Evolutionary conservation across 1,284 basidiomycete genomes (phyloP).

Genomic region (Athelia psychrophila): DNA sequence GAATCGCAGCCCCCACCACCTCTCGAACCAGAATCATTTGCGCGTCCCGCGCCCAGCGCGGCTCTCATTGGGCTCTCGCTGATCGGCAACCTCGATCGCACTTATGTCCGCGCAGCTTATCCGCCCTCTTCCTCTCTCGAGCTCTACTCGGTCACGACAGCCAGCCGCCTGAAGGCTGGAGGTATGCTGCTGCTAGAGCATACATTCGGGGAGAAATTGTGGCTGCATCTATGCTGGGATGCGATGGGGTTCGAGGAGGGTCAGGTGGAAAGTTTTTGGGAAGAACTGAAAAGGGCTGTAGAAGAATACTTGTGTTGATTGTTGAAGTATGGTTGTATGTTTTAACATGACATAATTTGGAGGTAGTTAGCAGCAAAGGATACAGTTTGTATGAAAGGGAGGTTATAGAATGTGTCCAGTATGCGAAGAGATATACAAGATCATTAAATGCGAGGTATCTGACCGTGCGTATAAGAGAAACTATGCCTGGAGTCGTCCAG

Average conservation of each 20-base stretch:
- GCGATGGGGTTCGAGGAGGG: slow-evolving; percentile 39
- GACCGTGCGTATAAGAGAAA: no score
- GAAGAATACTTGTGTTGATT: slow-evolving; percentile 23
- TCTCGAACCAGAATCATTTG: slow-evolving; percentile 7
- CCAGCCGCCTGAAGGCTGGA: slow-evolving; percentile 42
- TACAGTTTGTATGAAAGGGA: no score
- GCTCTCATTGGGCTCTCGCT: slow-evolving; percentile 50
- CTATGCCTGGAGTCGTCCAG: no score
- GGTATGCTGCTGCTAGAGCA: slow-evolving; percentile 46
- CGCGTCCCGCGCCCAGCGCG: slow-evolving; percentile 26
- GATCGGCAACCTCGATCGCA: slow-evolving; percentile 50
- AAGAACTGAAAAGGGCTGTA: slow-evolving; percentile 26
- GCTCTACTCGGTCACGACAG: slow-evolving; percentile 43
- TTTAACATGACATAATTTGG: no score
- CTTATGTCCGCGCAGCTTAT: slow-evolving; percentile 40
- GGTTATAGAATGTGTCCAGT: no score
- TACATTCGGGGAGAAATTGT: slow-evolving; percentile 41
- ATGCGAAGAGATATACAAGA: no score
- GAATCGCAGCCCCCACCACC: slow-evolving; percentile 9
- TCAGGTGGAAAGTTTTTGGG: slow-evolving; percentile 32
- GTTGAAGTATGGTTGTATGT: no score
- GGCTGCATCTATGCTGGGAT: slow-evolving; percentile 48
- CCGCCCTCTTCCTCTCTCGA: slow-evolving; percentile 19
- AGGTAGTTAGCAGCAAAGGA: no score
- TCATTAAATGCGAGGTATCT: no score